phyloP scores from a whole-genome alignment of 2,329 filamentous ascomycete species.

The Pyrenophora teres region DNA sequence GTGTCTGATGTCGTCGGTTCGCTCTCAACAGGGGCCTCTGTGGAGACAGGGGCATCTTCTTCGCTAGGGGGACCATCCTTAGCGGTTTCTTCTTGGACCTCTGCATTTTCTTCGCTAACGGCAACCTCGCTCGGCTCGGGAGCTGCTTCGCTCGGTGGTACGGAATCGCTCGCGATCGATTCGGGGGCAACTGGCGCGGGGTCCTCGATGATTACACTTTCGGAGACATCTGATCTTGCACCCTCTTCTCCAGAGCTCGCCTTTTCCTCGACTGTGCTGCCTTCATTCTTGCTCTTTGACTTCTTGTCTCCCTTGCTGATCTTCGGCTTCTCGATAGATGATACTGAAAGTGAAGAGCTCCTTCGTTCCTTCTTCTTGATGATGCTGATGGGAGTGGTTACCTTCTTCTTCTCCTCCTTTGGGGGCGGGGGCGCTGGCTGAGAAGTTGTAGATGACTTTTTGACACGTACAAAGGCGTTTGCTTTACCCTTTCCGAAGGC shows the following conservation, averaged over 20 bases:
- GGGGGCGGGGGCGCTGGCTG: constrained; percentile 21
- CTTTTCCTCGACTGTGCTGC: constrained; percentile 20
- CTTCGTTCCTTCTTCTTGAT: constrained; percentile 32
- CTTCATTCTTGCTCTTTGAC: constrained; percentile 29
- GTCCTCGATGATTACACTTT: constrained; percentile 16
- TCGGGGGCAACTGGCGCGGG: constrained; percentile 7
- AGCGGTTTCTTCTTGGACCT: neutral
- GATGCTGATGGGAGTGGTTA: constrained; percentile 16
- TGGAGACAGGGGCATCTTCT: neutral
- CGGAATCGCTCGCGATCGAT: constrained; percentile 1
- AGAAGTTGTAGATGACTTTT: constrained; percentile 26
- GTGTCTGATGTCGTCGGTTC: neutral
- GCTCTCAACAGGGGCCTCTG: constrained; percentile 1
- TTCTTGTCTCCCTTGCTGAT: constrained; percentile 32
- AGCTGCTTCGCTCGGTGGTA: constrained; percentile 7
- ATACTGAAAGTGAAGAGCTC: constrained; percentile 23
- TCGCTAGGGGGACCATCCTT: neutral
- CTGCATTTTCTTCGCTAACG: neutral
- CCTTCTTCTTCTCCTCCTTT: constrained; percentile 41
- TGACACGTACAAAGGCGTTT: constrained; percentile 42
- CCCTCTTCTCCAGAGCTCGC: neutral
- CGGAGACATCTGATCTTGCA: constrained; percentile 18
- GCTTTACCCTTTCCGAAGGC: constrained; percentile 35
- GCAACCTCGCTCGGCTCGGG: neutral
- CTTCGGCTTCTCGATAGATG: constrained; percentile 30